These are phyloP conservation scores for Spiraea crenata DNA, from an alignment of 331 rosid species.

Conservation along the genomic window DNA sequence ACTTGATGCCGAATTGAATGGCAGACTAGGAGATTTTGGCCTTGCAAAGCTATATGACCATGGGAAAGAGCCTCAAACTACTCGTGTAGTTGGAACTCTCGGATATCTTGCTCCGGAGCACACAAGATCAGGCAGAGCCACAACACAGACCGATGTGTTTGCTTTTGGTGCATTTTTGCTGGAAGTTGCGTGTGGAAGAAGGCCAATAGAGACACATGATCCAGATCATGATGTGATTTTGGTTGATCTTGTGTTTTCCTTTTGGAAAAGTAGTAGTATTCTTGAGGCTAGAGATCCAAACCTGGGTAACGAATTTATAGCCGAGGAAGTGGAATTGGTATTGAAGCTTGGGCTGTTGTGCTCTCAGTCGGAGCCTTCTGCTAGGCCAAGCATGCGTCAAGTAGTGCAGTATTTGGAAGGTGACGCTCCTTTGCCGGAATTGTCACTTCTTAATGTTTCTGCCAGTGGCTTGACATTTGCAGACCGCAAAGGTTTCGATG, in stretches of 20 bases:
- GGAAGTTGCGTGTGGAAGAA: slow-evolving; percentile 26
- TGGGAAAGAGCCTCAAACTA: slow-evolving; percentile 29
- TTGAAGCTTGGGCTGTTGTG: slow-evolving; percentile 38
- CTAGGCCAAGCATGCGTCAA: slow-evolving; percentile 36
- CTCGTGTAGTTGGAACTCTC: too few species aligned
- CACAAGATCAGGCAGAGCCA: too few species aligned
- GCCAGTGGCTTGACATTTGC: slow-evolving; percentile 27
- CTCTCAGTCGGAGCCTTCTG: slow-evolving; percentile 19
- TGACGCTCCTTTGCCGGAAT: slow-evolving; percentile 22
- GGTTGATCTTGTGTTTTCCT: too few species aligned
- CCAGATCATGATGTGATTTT: too few species aligned
- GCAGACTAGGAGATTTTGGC: slow-evolving; percentile 15
- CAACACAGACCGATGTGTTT: too few species aligned
- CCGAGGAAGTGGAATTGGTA: slow-evolving; percentile 7
- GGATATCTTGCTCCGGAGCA: too few species aligned
- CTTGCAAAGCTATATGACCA: slow-evolving; percentile 31
- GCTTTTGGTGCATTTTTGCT: slow-evolving; percentile 26
- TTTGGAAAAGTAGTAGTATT: not conserved
- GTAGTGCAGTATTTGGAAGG: slow-evolving; percentile 31
- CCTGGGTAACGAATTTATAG: not conserved
- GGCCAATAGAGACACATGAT: slow-evolving; percentile 9
- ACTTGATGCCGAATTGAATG: too few species aligned
- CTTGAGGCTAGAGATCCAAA: slow-evolving; percentile 25
- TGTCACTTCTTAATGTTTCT: slow-evolving; percentile 23
- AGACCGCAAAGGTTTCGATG: slow-evolving; percentile 23